A percentile compares a stretch with the other conserved stretches of the same genome.
These are phyloP conservation scores for Paramarasmius palmivorus DNA, from an alignment of 1,284 basidiomycete genomes.

Conservation along the genomic window DNA sequence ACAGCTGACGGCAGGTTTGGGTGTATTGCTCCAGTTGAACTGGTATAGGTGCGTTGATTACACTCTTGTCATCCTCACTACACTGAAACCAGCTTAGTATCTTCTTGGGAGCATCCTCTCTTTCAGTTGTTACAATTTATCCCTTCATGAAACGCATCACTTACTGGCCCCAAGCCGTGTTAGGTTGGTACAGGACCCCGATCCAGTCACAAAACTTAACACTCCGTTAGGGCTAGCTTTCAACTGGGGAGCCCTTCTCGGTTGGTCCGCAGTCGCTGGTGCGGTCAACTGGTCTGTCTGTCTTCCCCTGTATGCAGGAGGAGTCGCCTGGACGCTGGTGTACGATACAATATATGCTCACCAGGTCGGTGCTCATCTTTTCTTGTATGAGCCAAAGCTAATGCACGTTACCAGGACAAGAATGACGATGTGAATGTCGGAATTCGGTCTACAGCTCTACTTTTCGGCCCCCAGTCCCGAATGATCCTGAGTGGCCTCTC, in stretches of 20 bases:
- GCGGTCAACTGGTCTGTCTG: slow-evolving; percentile 82
- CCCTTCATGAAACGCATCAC: slow-evolving; percentile 98
- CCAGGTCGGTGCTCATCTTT: slow-evolving; percentile 56
- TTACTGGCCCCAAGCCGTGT: slow-evolving; percentile 93
- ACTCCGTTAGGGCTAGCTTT: slow-evolving; percentile 78
- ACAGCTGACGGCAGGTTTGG: slow-evolving; percentile 87
- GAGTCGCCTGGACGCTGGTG: slow-evolving; percentile 91
- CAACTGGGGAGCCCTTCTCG: slow-evolving; percentile 96
- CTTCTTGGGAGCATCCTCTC: slow-evolving; percentile 85
- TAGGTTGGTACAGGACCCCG: slow-evolving; percentile 59
- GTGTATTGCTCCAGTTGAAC: slow-evolving; percentile 89
- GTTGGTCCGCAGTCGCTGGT: slow-evolving; percentile 94
- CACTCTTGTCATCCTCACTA: not conserved
- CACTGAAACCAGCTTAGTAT: slow-evolving; percentile 56
- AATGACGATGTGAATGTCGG: slow-evolving; percentile 85
- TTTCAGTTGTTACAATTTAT: slow-evolving; percentile 87
- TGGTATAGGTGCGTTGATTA: slow-evolving; percentile 77
- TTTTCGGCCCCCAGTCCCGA: slow-evolving; percentile 81
- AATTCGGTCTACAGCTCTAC: slow-evolving; percentile 92
- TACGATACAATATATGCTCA: slow-evolving; percentile 99
- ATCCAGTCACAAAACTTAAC: not conserved
- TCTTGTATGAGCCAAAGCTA: slow-evolving; percentile 5
- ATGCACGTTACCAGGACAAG: slow-evolving; percentile 72
- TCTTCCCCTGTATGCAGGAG: slow-evolving; percentile 88
- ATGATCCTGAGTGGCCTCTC: slow-evolving; percentile 80